Base-by-base conservation (phyloP, 1,139 yeast genomes). In the Sugiyamaella japonica region DNA sequence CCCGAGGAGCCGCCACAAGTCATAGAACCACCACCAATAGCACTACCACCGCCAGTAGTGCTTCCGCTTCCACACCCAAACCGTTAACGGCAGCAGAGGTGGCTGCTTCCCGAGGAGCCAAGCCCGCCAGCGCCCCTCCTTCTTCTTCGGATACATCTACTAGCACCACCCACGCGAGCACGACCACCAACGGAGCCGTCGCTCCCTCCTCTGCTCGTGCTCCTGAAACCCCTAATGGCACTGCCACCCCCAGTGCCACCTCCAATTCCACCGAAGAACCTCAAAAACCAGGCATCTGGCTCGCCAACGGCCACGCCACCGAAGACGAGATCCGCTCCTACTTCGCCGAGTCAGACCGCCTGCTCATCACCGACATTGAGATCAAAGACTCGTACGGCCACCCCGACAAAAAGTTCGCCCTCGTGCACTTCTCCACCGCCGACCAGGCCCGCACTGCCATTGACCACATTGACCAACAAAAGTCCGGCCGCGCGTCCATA, bases 281-380 rank as follows among this genome's bases (percentile, higher is more conserved):
- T 5, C 56, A 54, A n/a, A 57, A 60, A 15, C 73, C 73, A 13
- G 76, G 74, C 3, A 63, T 74, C 20, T 74, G 76, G 76, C 64
- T 74, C 57, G 65, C 73, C 37, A 68, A 70, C 45, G 75, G 72
- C 25, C 67, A 65, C 32, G 67, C 66, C 13, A 56, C 67, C 7
- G 71, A 71, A 45, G 70, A 67, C 10, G 70, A 66, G 25, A 63
- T 73, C 28, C 61, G 65, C 31, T 64, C 59, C 16, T 65, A 60
- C 48, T 72, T 75, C 53, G 62, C 66, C 29, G 66, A 63, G 13
- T 65, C 67, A 39, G 76, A 74, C 54, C 69, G 66, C 13, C 59
- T 58, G 15, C 53, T 61, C 42, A 69, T 73, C 46, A 66, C 69
- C 9, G 60, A 60, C n/a, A 66, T 73, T 17, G 60, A 58, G 13